Evolutionary conservation across 495 filamentous ascomycete genomes (phyloP).

Genomic region (Tuber calosporum): DNA sequence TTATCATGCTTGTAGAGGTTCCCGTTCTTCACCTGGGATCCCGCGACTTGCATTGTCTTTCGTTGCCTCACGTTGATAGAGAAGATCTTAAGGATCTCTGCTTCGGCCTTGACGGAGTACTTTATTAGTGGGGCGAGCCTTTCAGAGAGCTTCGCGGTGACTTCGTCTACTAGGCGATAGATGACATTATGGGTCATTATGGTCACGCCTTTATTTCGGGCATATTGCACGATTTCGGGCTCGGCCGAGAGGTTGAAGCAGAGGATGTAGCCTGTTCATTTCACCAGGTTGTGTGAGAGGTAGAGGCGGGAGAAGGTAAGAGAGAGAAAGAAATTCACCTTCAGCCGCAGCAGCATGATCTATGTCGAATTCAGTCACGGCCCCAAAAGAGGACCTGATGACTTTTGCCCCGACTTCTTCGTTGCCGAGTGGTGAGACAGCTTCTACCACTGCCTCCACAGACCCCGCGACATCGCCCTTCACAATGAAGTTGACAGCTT

Average conservation of each 20-base stretch:
- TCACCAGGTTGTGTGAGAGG: constrained; percentile 9
- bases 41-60: constrained; percentile 65
- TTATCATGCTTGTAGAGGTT: constrained; percentile 54
- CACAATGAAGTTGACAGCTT: constrained; percentile 71
- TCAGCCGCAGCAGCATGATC: constrained; percentile 71
- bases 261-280: constrained; percentile 53
- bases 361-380: constrained; percentile 77
- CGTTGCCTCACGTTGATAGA: constrained; percentile 70
- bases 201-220: constrained; percentile 59
- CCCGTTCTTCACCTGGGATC: constrained; percentile 82
- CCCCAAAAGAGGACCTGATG: constrained; percentile 68
- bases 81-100: constrained; percentile 76
- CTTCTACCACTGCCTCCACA: constrained; percentile 76
- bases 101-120: constrained; percentile 71
- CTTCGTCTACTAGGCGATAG: constrained; percentile 79
- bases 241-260: constrained; percentile 78
- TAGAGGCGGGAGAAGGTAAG: neutral
- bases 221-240: constrained; percentile 59
- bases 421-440: constrained; percentile 68
- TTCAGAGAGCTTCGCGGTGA: constrained; percentile 60
- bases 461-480: constrained; percentile 92
- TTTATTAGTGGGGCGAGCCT: constrained; percentile 59
- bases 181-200: constrained; percentile 88
- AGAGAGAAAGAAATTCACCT: constrained; percentile 21
- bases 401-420: constrained; percentile 72